Evolutionary conservation across 495 filamentous ascomycete species (phyloP).

Genomic region (Annulohypoxylon moriforme): DNA sequence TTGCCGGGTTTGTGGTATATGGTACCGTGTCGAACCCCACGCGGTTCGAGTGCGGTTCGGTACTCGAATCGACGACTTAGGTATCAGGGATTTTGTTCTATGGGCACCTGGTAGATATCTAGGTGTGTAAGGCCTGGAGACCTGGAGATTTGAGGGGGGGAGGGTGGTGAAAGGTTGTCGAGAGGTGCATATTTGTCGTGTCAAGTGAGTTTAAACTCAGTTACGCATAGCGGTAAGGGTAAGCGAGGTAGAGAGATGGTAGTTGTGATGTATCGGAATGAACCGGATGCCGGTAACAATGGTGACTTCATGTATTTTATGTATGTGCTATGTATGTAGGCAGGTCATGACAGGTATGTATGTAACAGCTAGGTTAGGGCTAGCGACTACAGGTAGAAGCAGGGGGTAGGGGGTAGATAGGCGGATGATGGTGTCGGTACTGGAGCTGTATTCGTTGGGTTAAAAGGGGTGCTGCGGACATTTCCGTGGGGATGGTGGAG

Average conservation of each 20-base stretch:
- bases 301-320: conserved; percentile 6
- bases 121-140: neutral
- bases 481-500: neutral
- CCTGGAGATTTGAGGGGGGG: neutral
- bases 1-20: neutral
- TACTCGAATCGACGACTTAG: neutral
- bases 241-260: conserved; percentile 1
- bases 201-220: conserved; percentile 2
- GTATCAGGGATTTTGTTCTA: neutral
- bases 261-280: conserved; percentile 16
- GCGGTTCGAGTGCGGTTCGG: neutral
- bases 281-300: conserved; percentile 18
- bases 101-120: neutral
- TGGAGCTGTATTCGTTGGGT: conserved; percentile 3
- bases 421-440: neutral
- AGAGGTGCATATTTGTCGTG: neutral
- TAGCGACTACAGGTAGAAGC: neutral
- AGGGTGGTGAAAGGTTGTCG: neutral
- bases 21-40: neutral
- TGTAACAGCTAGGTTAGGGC: neutral
- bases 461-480: neutral
- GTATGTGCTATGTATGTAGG: conserved; percentile 14
- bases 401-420: neutral
- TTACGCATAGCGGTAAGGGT: conserved; percentile 3
- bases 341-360: neutral